Percentiles rank a stretch among this genome's conserved stretches.
Evolutionary conservation across 768 basidiomycete genomes (phyloP).

Genomic region (Pulveroboletus ravenelii): DNA sequence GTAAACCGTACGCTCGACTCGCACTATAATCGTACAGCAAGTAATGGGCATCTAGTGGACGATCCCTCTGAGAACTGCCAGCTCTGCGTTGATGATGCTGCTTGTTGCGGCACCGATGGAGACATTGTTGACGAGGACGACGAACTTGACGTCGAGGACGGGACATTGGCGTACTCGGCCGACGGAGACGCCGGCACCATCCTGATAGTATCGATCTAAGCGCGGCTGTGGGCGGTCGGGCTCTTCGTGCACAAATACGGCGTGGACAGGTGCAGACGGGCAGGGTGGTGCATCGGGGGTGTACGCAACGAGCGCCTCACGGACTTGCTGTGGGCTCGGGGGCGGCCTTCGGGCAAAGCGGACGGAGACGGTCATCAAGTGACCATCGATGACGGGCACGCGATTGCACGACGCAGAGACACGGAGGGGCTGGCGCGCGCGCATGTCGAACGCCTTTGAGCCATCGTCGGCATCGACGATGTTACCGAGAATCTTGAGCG

Average conservation of each 20-base stretch:
- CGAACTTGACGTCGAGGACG: conserved; percentile 95
- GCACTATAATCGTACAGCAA: conserved; percentile 1
- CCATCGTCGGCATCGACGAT: conserved; percentile 54
- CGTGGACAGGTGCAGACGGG: conserved; percentile 80
- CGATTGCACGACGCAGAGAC: conserved; percentile 93
- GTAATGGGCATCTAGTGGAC: conserved; percentile 13
- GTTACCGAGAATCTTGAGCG: conserved; percentile 92
- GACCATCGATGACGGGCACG: conserved; percentile 93
- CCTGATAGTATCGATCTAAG: conserved; percentile 83
- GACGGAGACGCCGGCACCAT: conserved; percentile 87
- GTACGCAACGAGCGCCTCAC: conserved; percentile 71
- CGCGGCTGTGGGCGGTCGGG: conserved; percentile 92
- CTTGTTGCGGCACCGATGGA: conserved; percentile 95
- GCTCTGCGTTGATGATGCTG: conserved; percentile 94
- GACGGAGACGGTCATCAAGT: conserved; percentile 86
- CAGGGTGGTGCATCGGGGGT: conserved; percentile 74
- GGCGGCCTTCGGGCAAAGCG: conserved; percentile 76
- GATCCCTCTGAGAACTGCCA: conserved; percentile 78
- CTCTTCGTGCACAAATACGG: conserved; percentile 91
- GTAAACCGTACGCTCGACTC: neutral
- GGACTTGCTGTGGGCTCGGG: conserved; percentile 83
- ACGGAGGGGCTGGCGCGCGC: conserved; percentile 71
- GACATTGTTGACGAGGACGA: conserved; percentile 90
- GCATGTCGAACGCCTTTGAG: conserved; percentile 75
- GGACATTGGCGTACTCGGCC: conserved; percentile 87